Conservation (phyloP, 2,329 filamentous ascomycete species). For the Pseudogymnoascus sp. region DNA sequence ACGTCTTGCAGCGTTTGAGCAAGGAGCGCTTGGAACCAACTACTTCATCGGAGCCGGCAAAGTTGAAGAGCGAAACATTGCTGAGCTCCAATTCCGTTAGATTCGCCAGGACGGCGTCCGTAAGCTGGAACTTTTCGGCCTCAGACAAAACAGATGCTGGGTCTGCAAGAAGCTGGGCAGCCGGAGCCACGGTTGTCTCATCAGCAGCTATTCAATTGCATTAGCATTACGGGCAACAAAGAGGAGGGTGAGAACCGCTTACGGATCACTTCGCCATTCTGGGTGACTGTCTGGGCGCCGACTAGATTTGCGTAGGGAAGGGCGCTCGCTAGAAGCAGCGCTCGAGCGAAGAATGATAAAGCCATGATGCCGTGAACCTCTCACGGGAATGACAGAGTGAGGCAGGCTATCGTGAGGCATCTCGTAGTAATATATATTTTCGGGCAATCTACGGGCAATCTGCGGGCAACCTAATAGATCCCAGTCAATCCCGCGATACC, state of each 20-base stretch:
- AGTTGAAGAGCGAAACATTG: slow-evolving; percentile 14
- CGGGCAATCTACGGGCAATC: not conserved
- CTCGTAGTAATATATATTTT: not conserved
- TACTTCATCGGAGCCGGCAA: slow-evolving; percentile 8
- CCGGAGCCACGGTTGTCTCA: not conserved
- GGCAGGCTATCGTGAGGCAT: not conserved
- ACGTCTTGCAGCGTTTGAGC: slow-evolving; percentile 18
- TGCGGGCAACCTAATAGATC: not conserved
- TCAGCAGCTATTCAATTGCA: not conserved
- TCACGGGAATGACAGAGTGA: not conserved
- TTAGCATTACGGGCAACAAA: not conserved
- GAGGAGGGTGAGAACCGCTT: not conserved
- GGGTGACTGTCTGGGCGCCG: not conserved
- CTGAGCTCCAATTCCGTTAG: slow-evolving; percentile 12
- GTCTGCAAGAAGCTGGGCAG: not conserved
- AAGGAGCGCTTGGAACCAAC: not conserved
- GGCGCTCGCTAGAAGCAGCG: not conserved
- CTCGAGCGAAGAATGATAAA: not conserved
- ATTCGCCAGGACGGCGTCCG: slow-evolving; percentile 16
- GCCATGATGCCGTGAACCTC: slow-evolving; percentile 2
- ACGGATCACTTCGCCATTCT: slow-evolving; percentile 3
- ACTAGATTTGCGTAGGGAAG: not conserved
- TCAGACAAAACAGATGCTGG: not conserved
- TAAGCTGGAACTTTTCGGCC: slow-evolving; percentile 17
- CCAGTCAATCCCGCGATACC: not conserved